phyloP scores from a whole-genome alignment of 1,284 basidiomycete species.

The Cutaneotrichosporon sp. region DNA sequence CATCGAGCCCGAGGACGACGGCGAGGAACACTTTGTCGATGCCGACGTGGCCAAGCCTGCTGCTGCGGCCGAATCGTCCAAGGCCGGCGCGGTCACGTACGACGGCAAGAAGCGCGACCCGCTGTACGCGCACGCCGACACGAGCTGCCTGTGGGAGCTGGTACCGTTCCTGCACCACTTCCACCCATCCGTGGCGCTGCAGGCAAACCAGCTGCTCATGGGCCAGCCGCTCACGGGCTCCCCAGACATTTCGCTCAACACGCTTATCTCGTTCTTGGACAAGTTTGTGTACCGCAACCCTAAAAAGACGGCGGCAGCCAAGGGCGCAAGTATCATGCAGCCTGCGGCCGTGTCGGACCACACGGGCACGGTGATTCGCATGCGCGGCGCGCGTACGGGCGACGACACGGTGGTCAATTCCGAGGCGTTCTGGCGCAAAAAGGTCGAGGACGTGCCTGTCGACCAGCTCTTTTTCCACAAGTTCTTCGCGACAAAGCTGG shows the following conservation, averaged over 20 bases:
- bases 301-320: conserved; percentile 67
- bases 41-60: conserved; percentile 29
- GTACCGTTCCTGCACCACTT: conserved; percentile 78
- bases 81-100: conserved; percentile 50
- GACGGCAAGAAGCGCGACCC: conserved; percentile 90
- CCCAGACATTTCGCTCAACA: conserved; percentile 86
- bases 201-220: conserved; percentile 73
- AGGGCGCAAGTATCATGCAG: conserved; percentile 89
- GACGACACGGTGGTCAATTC: conserved; percentile 52
- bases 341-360: conserved; percentile 65
- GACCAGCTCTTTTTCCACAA: conserved; percentile 68
- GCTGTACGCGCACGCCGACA: conserved; percentile 73
- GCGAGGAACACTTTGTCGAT: conserved; percentile 54
- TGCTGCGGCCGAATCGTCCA: conserved; percentile 13
- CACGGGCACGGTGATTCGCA: conserved; percentile 62
- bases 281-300: conserved; percentile 91
- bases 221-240: conserved; percentile 65
- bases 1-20: conserved; percentile 50
- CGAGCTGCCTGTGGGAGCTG: conserved; percentile 82
- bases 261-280: conserved; percentile 86
- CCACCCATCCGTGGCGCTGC: conserved; percentile 84
- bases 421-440: conserved; percentile 68
- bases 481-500: conserved; percentile 52
- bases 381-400: conserved; percentile 57
- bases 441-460: conserved; percentile 70